phyloP scores from a whole-genome alignment of 2,329 filamentous ascomycete species.

The Botrytis deweyae region DNA sequence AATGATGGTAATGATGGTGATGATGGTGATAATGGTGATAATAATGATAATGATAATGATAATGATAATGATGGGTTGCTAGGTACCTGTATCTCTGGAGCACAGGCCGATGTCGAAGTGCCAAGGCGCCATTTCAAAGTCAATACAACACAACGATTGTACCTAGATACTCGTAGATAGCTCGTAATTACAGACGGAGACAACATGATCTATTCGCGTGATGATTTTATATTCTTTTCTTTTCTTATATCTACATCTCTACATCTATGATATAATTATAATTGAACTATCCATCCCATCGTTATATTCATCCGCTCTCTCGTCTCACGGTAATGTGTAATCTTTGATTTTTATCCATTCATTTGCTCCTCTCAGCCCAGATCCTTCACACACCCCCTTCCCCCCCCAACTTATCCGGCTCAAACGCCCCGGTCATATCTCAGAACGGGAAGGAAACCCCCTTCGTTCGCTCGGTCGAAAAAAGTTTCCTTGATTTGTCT shows the following conservation, averaged over 20 bases:
- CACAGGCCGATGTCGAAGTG: background rate
- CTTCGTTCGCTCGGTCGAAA: slow-evolving; percentile 14
- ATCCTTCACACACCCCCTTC: background rate
- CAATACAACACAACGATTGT: background rate
- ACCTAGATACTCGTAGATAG: too few species aligned
- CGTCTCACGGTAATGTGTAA: background rate
- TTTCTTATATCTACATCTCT: too few species aligned
- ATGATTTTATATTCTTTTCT: background rate
- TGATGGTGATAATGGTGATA: too few species aligned
- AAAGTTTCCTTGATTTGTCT: slow-evolving; percentile 9
- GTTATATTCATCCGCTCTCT: background rate
- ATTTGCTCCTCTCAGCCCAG: slow-evolving; percentile 6
- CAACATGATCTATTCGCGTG: background rate
- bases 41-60: too few species aligned
- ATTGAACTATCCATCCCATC: background rate
- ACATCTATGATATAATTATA: background rate
- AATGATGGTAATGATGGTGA: too few species aligned
- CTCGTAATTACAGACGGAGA: background rate
- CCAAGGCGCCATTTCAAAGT: slow-evolving; percentile 1
- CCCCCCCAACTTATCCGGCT: background rate
- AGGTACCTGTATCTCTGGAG: background rate
- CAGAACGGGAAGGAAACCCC: slow-evolving; percentile 8
- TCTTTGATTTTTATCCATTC: slow-evolving; percentile 8
- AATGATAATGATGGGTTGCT: too few species aligned
- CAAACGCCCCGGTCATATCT: slow-evolving; percentile 4